phyloP scores from a whole-genome alignment of 306 rosid species.

The Comarum palustre region DNA sequence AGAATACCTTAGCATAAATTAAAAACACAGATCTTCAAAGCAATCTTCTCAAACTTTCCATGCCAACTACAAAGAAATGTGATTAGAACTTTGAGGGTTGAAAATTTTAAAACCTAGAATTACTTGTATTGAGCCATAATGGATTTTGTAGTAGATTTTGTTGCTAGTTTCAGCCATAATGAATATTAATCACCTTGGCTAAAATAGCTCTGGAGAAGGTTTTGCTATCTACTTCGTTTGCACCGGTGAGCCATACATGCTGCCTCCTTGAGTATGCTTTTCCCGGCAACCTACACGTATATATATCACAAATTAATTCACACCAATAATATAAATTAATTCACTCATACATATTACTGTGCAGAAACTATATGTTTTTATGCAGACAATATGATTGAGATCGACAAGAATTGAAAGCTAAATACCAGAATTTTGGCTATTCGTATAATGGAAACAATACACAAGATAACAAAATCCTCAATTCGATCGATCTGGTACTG shows the following conservation, averaged over 20 bases:
- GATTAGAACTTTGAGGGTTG: too few species aligned
- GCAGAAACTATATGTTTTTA: background rate
- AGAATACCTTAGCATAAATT: background rate
- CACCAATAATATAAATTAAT: background rate
- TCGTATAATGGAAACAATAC: background rate
- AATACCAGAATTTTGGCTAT: background rate
- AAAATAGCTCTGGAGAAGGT: slow-evolving; percentile 84
- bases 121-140: too few species aligned
- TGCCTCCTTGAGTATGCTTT: slow-evolving; percentile 72
- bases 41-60: too few species aligned
- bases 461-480: background rate
- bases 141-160: background rate
- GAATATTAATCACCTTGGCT: slow-evolving; percentile 57
- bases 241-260: slow-evolving; percentile 86
- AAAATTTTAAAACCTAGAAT: too few species aligned
- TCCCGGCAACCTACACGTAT: slow-evolving; percentile 68
- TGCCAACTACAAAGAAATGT: too few species aligned
- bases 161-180: background rate
- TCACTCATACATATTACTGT: background rate
- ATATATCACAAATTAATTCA: background rate
- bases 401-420: background rate
- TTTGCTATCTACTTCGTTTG: slow-evolving; percentile 83
- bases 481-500: background rate
- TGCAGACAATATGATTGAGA: background rate
- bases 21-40: too few species aligned